Evolutionary conservation across 176 grass and related monocot genomes (phyloP).

Genomic region (Raddia distichophylla): DNA sequence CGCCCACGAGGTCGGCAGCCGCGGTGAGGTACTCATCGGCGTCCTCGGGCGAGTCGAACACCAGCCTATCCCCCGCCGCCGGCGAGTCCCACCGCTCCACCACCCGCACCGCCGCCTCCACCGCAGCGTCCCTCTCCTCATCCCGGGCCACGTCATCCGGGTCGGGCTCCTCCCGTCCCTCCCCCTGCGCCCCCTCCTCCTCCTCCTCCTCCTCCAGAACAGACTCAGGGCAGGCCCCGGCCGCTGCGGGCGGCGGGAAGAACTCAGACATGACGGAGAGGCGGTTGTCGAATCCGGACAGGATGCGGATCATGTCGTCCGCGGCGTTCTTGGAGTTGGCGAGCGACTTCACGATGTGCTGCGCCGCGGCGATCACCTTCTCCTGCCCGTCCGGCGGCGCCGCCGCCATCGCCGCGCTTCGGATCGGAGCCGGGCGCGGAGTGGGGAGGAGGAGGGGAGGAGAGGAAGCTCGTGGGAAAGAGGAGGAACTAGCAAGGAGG

Average conservation of each 20-base stretch:
- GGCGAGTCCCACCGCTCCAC: slow-evolving; percentile 50
- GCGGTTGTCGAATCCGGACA: slow-evolving; percentile 89
- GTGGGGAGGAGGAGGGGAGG: background rate
- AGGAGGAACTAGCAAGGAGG: background rate
- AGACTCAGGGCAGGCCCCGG: background rate
- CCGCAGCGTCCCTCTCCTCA: slow-evolving; percentile 35
- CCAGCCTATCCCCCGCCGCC: slow-evolving; percentile 24
- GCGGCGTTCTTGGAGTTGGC: slow-evolving; percentile 89
- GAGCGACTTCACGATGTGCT: slow-evolving; percentile 87
- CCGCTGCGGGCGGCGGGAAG: slow-evolving; percentile 47
- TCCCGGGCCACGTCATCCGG: slow-evolving; percentile 34
- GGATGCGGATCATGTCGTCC: slow-evolving; percentile 96
- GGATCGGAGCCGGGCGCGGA: slow-evolving; percentile 25
- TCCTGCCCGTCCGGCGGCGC: slow-evolving; percentile 72
- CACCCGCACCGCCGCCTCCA: slow-evolving; percentile 17
- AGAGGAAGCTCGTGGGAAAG: slow-evolving; percentile 1
- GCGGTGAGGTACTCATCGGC: slow-evolving; percentile 64
- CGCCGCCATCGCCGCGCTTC: slow-evolving; percentile 42
- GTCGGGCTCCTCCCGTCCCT: background rate
- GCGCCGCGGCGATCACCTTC: slow-evolving; percentile 81
- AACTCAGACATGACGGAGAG: slow-evolving; percentile 63
- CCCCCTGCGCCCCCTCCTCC: background rate
- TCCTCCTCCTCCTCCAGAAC: slow-evolving; percentile 31
- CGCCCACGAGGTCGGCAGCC: slow-evolving; percentile 45
- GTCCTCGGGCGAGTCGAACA: slow-evolving; percentile 65